Evolutionary conservation across 2,329 filamentous ascomycete genomes (phyloP), one percentile per base, ranked within the genome.

Genomic region (Pseudocercospora ulei): DNA sequence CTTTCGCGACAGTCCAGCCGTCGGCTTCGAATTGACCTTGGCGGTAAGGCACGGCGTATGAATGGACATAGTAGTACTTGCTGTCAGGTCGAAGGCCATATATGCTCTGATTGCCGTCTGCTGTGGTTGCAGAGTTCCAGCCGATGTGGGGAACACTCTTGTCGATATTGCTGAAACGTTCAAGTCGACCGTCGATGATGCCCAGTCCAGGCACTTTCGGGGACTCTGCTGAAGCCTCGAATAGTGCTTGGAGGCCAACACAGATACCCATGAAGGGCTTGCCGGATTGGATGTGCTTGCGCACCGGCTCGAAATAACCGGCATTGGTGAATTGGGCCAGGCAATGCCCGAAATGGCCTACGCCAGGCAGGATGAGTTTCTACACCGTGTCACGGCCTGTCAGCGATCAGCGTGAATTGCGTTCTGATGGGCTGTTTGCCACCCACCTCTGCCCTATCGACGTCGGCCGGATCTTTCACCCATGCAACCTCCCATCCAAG

Each of bases 41-140:
- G 36, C 65, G 65, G 60, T 95, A 94, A 2, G 80, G 80, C 16
- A 77, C 79, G 41, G 86, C 87, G 65, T 90, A 98, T 2, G 85
- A 87, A 69, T 98, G 90, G 40, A 98, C 88, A 59, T 98, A 98
- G 67, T 98, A 98, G 69, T 98, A 98, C 63, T 96, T 98, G 58
- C 83, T 93, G 37, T 72, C 71, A 0, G 83, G 78, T 17, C 74
- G 69, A 38, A 98, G 65, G 41, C 82, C 86, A 61, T 88, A 95
- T 41, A 96, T 73, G 51, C 69, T 73, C 47, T 73, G 44, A 61
- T 66, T 44, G 54, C 65, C 50, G 44, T 62, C 53, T 46, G 63
- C 59, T 1, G 79, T 76, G 53, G 78, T 79, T 28, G 92, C 90
- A 52, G 79, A 86, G 64, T 98, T 98, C 90, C 90, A 98, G 39